A percentile compares a stretch with the other conserved stretches of the same genome.
These are phyloP conservation scores for Centella asiatica DNA, from an alignment of 129 eudicot species.

Conservation along the genomic window DNA sequence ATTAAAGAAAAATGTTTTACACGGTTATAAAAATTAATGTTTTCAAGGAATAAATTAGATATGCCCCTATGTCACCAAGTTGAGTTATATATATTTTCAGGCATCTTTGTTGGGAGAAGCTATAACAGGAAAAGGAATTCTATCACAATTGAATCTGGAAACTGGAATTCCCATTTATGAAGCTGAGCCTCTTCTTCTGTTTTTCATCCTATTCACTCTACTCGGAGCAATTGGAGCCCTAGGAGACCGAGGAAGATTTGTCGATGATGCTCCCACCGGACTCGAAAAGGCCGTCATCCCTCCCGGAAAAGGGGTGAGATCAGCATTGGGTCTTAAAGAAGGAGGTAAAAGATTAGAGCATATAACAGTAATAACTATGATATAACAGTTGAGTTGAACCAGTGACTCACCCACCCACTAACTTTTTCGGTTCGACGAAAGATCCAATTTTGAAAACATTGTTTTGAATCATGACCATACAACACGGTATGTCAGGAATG, in stretches of 20 bases:
- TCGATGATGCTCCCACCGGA: slow-evolving; percentile 74
- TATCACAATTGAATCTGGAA: slow-evolving; percentile 76
- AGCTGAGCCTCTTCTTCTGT: slow-evolving; percentile 95
- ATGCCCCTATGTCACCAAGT: neutral
- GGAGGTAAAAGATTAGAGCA: slow-evolving; percentile 37
- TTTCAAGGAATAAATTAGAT: neutral
- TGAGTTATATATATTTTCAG: slow-evolving; percentile 29
- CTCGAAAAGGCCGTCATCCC: slow-evolving; percentile 78
- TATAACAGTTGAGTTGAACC: no score
- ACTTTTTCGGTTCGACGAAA: no score
- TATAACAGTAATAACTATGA: no score
- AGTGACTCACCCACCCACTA: no score
- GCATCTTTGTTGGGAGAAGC: slow-evolving; percentile 95
- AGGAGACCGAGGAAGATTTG: slow-evolving; percentile 87
- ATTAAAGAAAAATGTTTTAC: no score
- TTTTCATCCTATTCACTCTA: slow-evolving; percentile 90
- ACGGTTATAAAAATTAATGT: neutral
- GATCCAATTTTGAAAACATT: no score
- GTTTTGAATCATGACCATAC: no score
- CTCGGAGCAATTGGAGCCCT: slow-evolving; percentile 99
- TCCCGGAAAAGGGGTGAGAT: slow-evolving; percentile 76
- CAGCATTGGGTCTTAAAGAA: slow-evolving; percentile 78
- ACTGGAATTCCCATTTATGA: slow-evolving; percentile 98
- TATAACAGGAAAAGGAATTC: slow-evolving; percentile 30
- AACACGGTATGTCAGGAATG: no score